These are phyloP conservation scores for Euphorbia peplus DNA, from an alignment of 345 rosid species.

Conservation along the genomic window DNA sequence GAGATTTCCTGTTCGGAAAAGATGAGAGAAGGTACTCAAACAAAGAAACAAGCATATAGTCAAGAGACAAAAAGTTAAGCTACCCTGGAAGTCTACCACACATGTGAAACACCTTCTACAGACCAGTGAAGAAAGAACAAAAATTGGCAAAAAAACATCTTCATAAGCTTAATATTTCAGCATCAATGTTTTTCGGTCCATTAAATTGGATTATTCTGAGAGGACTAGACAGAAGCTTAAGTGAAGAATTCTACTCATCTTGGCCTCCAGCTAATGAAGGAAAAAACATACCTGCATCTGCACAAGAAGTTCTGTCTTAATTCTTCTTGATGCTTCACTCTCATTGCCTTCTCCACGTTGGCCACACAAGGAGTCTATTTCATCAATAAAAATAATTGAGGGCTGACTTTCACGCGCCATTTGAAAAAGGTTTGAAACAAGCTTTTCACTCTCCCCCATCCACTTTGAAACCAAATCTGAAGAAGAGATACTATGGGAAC, in stretches of 20 bases:
- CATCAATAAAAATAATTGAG: constrained; percentile 84
- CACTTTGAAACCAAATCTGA: constrained; percentile 95
- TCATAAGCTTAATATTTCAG: background rate
- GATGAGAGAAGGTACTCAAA: background rate
- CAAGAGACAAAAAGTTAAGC: background rate
- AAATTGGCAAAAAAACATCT: background rate
- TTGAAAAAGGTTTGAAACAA: constrained; percentile 83
- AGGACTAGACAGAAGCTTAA: background rate
- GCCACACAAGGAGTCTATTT: constrained; percentile 92
- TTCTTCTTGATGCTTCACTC: constrained; percentile 95
- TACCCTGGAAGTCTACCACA: background rate
- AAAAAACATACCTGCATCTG: constrained; percentile 80
- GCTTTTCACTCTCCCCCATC: constrained; percentile 99
- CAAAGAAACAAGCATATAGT: background rate
- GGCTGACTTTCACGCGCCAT: constrained; percentile 99
- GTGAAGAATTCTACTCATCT: constrained; percentile 1
- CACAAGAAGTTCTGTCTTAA: constrained; percentile 95
- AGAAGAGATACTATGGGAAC: constrained; percentile 62
- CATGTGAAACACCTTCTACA: background rate
- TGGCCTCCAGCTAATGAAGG: background rate
- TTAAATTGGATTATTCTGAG: background rate
- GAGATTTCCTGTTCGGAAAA: background rate
- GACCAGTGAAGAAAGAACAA: background rate
- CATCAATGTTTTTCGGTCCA: background rate
- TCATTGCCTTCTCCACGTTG: constrained; percentile 95